phyloP scores from a whole-genome alignment of 2,329 filamentous ascomycete species.

The Macrophomina pseudophaseolina region DNA sequence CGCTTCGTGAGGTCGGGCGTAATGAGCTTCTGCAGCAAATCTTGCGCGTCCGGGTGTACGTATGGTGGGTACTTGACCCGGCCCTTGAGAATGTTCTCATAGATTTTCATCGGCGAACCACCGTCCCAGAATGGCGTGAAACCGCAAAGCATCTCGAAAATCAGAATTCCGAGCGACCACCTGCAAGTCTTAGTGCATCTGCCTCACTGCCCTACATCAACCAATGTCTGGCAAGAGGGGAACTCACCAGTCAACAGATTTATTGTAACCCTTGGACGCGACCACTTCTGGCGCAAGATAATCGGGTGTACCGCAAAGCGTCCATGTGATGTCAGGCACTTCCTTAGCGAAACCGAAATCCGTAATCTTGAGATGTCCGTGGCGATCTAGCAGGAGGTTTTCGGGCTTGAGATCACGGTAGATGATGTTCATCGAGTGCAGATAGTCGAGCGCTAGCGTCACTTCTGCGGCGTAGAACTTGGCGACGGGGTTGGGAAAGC shows the following conservation, averaged over 20 bases:
- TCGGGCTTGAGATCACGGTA: constrained; percentile 97
- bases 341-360: constrained; percentile 99
- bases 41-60: constrained; percentile 91
- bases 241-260: constrained; percentile 95
- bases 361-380: constrained; percentile 95
- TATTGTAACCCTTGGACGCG: constrained; percentile 99
- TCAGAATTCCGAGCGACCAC: constrained; percentile 98
- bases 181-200: constrained; percentile 52
- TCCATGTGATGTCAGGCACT: constrained; percentile 99
- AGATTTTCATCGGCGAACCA: constrained; percentile 97
- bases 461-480: constrained; percentile 99
- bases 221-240: constrained; percentile 23
- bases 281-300: constrained; percentile 98
- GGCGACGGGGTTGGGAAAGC: constrained; percentile 96
- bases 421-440: constrained; percentile 94
- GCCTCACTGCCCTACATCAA: constrained; percentile 22
- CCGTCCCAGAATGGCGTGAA: constrained; percentile 99
- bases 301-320: constrained; percentile 94
- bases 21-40: constrained; percentile 89
- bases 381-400: constrained; percentile 87
- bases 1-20: constrained; percentile 94
- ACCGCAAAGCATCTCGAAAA: constrained; percentile 99
- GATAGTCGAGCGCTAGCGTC: constrained; percentile 90
- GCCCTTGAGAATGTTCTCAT: constrained; percentile 97
- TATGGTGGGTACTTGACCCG: constrained; percentile 97